Percentiles rank a stretch among this genome's conserved stretches.
phyloP scores from a whole-genome alignment of 2,329 filamentous ascomycete species.

The Ophiostoma sp. region DNA sequence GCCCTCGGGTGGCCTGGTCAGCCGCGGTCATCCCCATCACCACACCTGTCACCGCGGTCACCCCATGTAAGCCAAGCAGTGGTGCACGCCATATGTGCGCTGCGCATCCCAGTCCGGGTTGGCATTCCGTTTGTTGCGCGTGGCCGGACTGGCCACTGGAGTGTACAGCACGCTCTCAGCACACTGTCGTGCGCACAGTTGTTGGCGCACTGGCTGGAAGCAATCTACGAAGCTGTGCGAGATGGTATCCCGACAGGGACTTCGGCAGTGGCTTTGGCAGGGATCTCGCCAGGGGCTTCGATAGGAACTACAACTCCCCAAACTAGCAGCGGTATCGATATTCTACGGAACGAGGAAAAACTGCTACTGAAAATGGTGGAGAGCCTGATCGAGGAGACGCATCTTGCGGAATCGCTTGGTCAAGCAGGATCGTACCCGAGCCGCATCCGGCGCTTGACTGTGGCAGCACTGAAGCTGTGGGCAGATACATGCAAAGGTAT shows the following conservation, averaged over 20 bases:
- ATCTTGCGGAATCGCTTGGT: slow-evolving; percentile 10
- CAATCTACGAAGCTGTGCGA: background rate
- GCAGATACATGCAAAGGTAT: slow-evolving; percentile 12
- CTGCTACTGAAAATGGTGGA: slow-evolving; percentile 17
- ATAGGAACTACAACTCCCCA: background rate
- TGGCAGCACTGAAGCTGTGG: slow-evolving; percentile 14
- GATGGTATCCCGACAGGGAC: background rate
- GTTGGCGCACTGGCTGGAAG: slow-evolving; percentile 14
- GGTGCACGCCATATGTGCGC: slow-evolving; percentile 14
- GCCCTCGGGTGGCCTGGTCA: background rate
- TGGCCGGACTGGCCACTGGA: slow-evolving; percentile 17
- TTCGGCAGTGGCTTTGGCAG: too few relatives aligned
- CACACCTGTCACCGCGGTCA: background rate
- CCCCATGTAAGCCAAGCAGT: slow-evolving; percentile 14
- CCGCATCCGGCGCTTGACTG: background rate
- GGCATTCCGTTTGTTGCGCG: slow-evolving; percentile 19
- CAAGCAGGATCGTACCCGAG: background rate
- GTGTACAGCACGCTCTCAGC: slow-evolving; percentile 19
- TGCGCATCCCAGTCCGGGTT: slow-evolving; percentile 17
- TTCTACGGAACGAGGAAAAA: slow-evolving; percentile 9
- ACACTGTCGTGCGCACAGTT: slow-evolving; percentile 15
- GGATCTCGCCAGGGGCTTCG: background rate
- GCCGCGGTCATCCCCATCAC: background rate
- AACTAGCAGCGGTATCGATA: background rate
- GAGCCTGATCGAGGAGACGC: slow-evolving; percentile 16